phyloP scores from a whole-genome alignment of 345 rosid genomes.

The Citrus reticulata region DNA sequence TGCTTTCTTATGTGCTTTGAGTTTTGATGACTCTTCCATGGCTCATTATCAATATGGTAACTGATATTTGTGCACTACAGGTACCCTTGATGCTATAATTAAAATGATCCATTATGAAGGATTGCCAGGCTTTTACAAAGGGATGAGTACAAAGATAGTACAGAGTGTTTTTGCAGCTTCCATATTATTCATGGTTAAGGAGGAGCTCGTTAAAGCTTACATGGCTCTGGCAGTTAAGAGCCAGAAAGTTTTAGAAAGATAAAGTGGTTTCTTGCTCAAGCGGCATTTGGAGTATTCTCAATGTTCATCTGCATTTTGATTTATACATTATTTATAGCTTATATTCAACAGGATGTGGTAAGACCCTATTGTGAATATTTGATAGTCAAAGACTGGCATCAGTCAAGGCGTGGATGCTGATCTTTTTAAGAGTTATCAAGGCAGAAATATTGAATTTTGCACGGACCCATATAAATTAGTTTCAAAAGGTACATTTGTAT shows the following conservation, averaged over 20 bases:
- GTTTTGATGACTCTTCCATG: background rate
- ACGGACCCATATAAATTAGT: too few relatives aligned
- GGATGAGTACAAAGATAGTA: conserved; percentile 74
- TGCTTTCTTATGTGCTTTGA: background rate
- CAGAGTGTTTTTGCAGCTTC: conserved; percentile 81
- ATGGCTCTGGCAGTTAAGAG: conserved; percentile 35
- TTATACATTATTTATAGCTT: too few relatives aligned
- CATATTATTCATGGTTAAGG: conserved; percentile 71
- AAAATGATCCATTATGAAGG: conserved; percentile 69
- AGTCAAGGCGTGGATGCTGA: too few relatives aligned
- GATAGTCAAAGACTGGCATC: too few relatives aligned
- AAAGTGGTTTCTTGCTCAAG: conserved; percentile 12
- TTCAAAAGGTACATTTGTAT: too few relatives aligned
- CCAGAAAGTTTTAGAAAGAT: conserved; percentile 23
- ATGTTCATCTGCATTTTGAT: too few relatives aligned
- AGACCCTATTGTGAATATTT: too few relatives aligned
- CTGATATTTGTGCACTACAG: conserved; percentile 24
- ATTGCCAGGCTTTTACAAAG: conserved; percentile 55
- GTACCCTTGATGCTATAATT: conserved; percentile 58
- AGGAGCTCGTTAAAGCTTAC: conserved; percentile 61
- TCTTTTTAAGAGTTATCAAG: too few relatives aligned
- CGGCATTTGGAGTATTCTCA: too few relatives aligned
- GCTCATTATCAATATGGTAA: background rate
- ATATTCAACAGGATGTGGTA: too few relatives aligned
- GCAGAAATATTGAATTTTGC: too few relatives aligned